These are phyloP conservation scores for Hyaloperonospora brassicae DNA, from an alignment of 352 stramenopile genomes.

Conservation along the genomic window DNA sequence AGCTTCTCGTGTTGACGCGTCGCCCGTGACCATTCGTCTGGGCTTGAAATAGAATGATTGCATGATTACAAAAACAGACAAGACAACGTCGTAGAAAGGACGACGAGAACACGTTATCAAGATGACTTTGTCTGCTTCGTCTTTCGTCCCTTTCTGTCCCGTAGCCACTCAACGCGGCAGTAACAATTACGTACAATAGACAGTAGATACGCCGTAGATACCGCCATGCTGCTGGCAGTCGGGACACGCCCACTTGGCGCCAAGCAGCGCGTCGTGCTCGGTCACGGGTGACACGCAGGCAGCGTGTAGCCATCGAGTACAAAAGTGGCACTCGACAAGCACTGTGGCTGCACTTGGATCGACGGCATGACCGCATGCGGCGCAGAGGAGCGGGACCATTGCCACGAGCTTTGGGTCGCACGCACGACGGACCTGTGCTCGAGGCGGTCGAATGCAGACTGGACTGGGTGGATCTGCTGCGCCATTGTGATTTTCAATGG, in stretches of 20 bases:
- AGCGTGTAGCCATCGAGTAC: constrained; percentile 54
- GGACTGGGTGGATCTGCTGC: not conserved
- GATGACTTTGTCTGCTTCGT: too few relatives aligned
- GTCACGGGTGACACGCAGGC: constrained; percentile 37
- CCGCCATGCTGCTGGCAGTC: constrained; percentile 33
- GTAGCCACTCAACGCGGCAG: not conserved
- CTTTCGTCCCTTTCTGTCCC: too few relatives aligned
- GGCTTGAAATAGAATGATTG: too few relatives aligned
- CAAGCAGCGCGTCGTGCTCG: constrained; percentile 50
- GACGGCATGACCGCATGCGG: constrained; percentile 23
- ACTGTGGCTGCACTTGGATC: constrained; percentile 31
- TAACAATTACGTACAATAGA: not conserved
- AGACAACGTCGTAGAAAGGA: too few relatives aligned
- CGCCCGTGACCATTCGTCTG: too few relatives aligned
- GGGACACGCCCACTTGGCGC: constrained; percentile 46
- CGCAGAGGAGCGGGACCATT: constrained; percentile 6
- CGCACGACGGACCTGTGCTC: constrained; percentile 2
- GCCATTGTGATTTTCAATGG: too few relatives aligned
- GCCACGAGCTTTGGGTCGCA: not conserved
- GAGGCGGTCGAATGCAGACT: constrained; percentile 18
- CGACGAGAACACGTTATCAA: too few relatives aligned
- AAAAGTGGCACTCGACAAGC: constrained; percentile 63
- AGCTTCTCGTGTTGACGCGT: too few relatives aligned
- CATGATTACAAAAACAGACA: too few relatives aligned
- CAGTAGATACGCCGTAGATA: constrained; percentile 17